Percentiles rank a stretch among this genome's conserved stretches.
Conservation (phyloP, 1,284 basidiomycete species). For the Mrakiaceae sp. region DNA sequence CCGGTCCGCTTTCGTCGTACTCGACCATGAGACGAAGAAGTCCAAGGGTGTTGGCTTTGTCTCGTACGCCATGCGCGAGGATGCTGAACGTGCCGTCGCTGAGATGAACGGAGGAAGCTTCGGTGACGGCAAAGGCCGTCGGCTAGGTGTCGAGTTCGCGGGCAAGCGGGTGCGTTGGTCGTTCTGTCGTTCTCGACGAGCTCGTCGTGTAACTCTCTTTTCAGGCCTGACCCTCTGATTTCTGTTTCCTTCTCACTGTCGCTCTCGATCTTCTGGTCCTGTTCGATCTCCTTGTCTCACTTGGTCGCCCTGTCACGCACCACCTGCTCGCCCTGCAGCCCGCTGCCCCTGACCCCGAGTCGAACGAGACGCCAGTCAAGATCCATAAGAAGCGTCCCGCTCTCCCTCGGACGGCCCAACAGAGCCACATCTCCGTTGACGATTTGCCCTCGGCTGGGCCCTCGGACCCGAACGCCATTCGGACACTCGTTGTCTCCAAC, state of each 20-base stretch:
- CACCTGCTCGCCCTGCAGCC: background rate
- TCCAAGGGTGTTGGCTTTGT: slow-evolving; percentile 99
- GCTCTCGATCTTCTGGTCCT: background rate
- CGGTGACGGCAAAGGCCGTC: slow-evolving; percentile 45
- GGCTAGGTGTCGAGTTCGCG: slow-evolving; percentile 67
- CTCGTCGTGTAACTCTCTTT: background rate
- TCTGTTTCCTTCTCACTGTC: background rate
- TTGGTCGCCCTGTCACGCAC: too few relatives aligned
- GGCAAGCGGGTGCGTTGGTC: slow-evolving; percentile 50
- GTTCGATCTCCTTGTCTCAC: too few relatives aligned
- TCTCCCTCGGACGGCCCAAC: slow-evolving; percentile 35
- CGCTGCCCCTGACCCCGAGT: slow-evolving; percentile 3
- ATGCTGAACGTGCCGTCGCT: slow-evolving; percentile 66
- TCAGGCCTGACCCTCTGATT: too few relatives aligned
- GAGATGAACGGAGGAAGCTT: slow-evolving; percentile 44
- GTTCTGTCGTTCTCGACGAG: background rate
- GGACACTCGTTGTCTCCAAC: slow-evolving; percentile 67
- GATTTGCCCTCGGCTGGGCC: slow-evolving; percentile 32
- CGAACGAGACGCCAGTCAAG: slow-evolving; percentile 16
- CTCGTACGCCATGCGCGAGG: slow-evolving; percentile 78
- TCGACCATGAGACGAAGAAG: slow-evolving; percentile 57
- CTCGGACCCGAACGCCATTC: slow-evolving; percentile 60
- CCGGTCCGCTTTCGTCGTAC: slow-evolving; percentile 82
- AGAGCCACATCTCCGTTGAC: slow-evolving; percentile 24
- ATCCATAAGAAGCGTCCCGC: slow-evolving; percentile 28